Base-by-base conservation (phyloP, 2,329 filamentous ascomycete genomes). In the Aspergillus udagawae region DNA sequence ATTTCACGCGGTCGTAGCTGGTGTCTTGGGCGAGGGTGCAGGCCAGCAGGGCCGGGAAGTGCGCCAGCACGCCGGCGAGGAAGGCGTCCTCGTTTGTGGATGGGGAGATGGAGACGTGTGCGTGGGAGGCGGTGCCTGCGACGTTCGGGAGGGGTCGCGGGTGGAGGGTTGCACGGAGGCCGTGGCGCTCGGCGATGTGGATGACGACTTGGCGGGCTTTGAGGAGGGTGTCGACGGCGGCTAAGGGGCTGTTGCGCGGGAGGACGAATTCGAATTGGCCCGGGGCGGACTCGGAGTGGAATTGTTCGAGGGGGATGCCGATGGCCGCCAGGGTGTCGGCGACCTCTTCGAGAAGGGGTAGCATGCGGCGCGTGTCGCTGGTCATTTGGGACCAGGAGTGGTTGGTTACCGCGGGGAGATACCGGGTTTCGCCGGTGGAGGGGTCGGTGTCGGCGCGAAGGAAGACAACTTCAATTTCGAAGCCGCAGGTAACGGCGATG, bases 251-350 rank as follows among this genome's bases (percentile, higher is more conserved):
- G 0, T 80, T 77, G 0, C 86, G 83, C 0, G 87, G 82, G 0
- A 94, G 80, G 1, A 92, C 78, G 55, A 95, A 83, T 71, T 93
- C 90, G 71, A 89, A 94, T 69, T 94, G 90, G 1, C 89, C 89
- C 0, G 82, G 80, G 0, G 87, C 85, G 45, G 83, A 85, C 70
- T 94, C 90, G 0, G 90, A 79, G 64, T 95, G 91, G 65, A 91
- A 83, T 72, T 90, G 85, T 60, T 91, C 84, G 8, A 92, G 75
- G 28, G 83, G 74, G 52, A 94, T 88, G 29, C 83, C 87, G 12
- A 86, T 82, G 0, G 76, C 73, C 1, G 80, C 80, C 1, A 95
- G 80, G 2, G 77, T 76, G 1, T 81, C 77, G 4, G 86, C 80
- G 23, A 92, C 88, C 51, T 89, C 84, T 42, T 86, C 84, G 2